Evolutionary conservation across 75 land plant species (phyloP), one percentile per base, ranked within the genome.

Genomic region (Picea sitchensis): DNA sequence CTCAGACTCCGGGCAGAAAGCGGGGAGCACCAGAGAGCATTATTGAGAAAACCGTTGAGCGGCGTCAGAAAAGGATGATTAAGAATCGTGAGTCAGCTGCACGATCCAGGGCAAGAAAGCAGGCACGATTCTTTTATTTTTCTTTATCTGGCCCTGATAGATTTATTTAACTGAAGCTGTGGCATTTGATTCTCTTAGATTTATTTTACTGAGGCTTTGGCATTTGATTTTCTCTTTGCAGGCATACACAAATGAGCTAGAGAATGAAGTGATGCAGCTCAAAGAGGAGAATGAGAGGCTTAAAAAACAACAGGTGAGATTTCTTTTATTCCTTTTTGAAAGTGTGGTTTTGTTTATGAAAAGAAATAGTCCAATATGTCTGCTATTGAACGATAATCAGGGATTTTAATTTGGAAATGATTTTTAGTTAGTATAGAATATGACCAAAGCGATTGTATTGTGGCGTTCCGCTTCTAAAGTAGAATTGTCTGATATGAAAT

Each of bases 201-300:
- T 26, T 26, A 41, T 41, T 41, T 41, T 4, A 41, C 44, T 41
- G 4, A 41, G 4, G 44, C 44, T 41, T 3, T 41, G 44, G 44
- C 3, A 41, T 41, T 41, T 41, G 44, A 26, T 26, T 26, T 26
- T 41, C 4, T 41, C 44, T 41, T 47, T 75, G 59, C 87, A 95
- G 98, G 98, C 98, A 58, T 96, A 96, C 73, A 88, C 92, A 59
- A 87, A 92, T 77, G 98, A 96, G 85, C 77, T 94, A 88, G 98
- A 92, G 85, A 91, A 84, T 61, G 95, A 94, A 82, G 88, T 96
- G 75, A 84, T 86, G 5, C 91, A 87, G 36, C 78, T 96, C 56
- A 93, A 94, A 81, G 94, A 92, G 75, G 94, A 96, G 80, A 96
- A 93, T 65, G 41, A 78, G 76, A 88, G 78, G 82, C 90, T 94